Evolutionary conservation across 768 basidiomycete species (phyloP), one percentile per base, ranked within the genome.

Genomic region (Trametes coccinea): DNA sequence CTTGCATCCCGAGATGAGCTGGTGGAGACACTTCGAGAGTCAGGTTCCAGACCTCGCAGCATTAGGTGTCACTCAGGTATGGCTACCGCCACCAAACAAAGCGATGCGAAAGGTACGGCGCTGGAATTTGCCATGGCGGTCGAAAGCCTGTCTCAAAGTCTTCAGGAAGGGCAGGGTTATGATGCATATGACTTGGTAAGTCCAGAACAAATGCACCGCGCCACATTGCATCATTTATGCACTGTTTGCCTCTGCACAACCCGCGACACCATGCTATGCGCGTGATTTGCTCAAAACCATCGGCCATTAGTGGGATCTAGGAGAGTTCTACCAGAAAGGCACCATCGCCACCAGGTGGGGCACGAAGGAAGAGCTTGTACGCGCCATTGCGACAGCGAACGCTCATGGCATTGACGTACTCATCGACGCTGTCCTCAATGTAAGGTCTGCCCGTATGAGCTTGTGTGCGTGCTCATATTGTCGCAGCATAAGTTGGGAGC

Each of bases 361-460:
- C 27, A 88, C 89, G 11, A 89, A 86, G 66, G 84, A 91, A 31
- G 89, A 96, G 61, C 82, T 95, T 30, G 69, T 93, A 1, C 68
- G 76, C 10, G 91, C 92, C 27, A 89, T 89, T 68, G 76, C 80
- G 60, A 74, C 76, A n/a, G 94, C 94, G 2, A 82, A 80, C 66
- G 75, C 81, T 61, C 81, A 84, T 65, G 86, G 87, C 5, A 82
- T 98, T 16, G 86, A 89, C 63, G 81, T 93, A 40, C 74, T 93
- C 29, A 86, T 95, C 50, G 94, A 96, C 66, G 93, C 93, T 1
- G 92, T 98, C 3, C 79, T 98, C 61, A 95, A 95, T 74, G 94
- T 94, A 77, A 60, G 62, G 37, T 58, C 2, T 17, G 2, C 14
- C 7, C 37, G 29, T 17, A 46, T 57, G n/a, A n/a, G 30, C 27